A percentile compares a stretch with the other conserved stretches of the same genome.
phyloP scores from a whole-genome alignment of 2,329 filamentous ascomycete genomes.

The Periconia sp. region DNA sequence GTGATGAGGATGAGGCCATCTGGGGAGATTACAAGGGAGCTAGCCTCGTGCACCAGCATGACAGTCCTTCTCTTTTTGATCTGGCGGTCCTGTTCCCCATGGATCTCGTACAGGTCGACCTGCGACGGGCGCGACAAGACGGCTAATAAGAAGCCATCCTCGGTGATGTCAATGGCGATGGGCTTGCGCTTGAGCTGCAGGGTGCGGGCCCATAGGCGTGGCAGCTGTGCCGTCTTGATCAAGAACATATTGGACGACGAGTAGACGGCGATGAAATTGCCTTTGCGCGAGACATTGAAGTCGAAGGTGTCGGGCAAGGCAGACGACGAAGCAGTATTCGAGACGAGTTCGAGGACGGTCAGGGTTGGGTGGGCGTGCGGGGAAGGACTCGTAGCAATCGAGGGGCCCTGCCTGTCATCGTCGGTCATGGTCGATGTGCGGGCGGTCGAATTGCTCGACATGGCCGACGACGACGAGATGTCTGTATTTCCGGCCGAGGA shows the following conservation, averaged over 20 bases:
- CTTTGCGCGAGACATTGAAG: constrained; percentile 45
- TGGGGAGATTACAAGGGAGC: constrained; percentile 79
- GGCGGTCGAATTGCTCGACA: constrained; percentile 41
- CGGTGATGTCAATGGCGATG: constrained; percentile 74
- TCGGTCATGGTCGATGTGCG: constrained; percentile 42
- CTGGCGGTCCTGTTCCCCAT: constrained; percentile 47
- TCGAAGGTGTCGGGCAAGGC: constrained; percentile 46
- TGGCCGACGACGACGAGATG: constrained; percentile 32
- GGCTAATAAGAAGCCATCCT: constrained; percentile 77
- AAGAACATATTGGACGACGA: constrained; percentile 47
- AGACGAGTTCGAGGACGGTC: constrained; percentile 45
- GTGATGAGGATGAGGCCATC: constrained; percentile 82
- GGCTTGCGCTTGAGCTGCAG: constrained; percentile 47
- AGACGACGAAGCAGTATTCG: constrained; percentile 46
- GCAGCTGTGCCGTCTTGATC: constrained; percentile 44
- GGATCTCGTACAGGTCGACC: constrained; percentile 82
- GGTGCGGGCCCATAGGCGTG: constrained; percentile 43
- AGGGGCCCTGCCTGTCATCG: constrained; percentile 26
- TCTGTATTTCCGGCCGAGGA: constrained; percentile 36
- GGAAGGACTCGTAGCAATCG: constrained; percentile 15
- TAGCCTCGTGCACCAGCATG: constrained; percentile 77
- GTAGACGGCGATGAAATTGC: constrained; percentile 44
- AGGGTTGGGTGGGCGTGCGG: constrained; percentile 38
- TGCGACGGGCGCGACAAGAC: constrained; percentile 83
- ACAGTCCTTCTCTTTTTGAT: constrained; percentile 76